A percentile compares a stretch with the other conserved stretches of the same genome.
Evolutionary conservation across 305 asterid species (phyloP).

Genomic region (Rubia balearica): DNA sequence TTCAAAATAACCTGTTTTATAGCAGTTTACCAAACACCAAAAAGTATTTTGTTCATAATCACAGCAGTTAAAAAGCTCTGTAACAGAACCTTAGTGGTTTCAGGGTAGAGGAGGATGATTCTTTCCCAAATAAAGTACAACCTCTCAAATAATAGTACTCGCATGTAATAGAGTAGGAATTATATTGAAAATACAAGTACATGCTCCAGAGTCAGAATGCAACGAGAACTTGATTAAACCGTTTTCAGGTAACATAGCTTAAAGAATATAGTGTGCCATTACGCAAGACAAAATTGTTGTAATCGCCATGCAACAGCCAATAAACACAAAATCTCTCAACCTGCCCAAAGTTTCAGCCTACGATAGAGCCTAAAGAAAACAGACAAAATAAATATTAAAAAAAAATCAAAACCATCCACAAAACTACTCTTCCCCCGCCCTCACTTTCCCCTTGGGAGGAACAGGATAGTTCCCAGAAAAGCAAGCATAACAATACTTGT

Average conservation of each 20-base stretch:
- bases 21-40: too few relatives aligned
- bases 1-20: too few relatives aligned
- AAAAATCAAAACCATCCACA: constrained; percentile 39
- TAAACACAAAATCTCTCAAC: not conserved
- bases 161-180: too few relatives aligned
- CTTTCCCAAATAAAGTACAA: too few relatives aligned
- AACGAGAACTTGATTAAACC: not conserved
- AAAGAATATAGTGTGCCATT: not conserved
- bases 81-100: too few relatives aligned
- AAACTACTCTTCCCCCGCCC: constrained; percentile 51
- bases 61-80: too few relatives aligned
- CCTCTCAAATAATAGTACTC: too few relatives aligned
- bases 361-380: not conserved
- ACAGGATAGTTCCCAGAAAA: constrained; percentile 64
- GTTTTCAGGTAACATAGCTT: not conserved
- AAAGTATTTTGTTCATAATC: too few relatives aligned
- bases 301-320: not conserved
- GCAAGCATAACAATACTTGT: constrained; percentile 40
- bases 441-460: constrained; percentile 55
- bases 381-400: too few relatives aligned
- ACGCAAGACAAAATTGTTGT: constrained; percentile 8
- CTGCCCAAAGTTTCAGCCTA: not conserved
- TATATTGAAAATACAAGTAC: too few relatives aligned
- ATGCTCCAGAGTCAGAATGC: not conserved
- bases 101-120: too few relatives aligned